Base-by-base conservation (phyloP, 192 early-diverging fungal species). In the Pilaira anomala region DNA sequence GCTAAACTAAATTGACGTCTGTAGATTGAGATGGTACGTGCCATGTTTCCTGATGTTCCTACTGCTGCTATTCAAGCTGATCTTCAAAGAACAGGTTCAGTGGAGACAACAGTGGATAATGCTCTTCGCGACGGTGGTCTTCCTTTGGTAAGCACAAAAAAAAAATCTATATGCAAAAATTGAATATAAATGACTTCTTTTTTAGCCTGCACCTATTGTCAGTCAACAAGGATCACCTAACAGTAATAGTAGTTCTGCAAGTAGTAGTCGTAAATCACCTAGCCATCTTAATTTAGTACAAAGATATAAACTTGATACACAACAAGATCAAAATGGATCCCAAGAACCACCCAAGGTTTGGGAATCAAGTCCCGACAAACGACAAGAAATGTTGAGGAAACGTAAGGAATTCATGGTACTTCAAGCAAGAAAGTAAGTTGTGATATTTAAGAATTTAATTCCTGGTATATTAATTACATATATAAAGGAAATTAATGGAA, bases 1-100 rank as follows among this genome's bases (percentile, higher is more conserved):
- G 28, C 6, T 26, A 48, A 8, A 29, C 21, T 24, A 44, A 13
- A 11, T 30, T 44, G 26, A 6, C 41, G n/a, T 13, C 2, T 57
- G 1, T 70, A 87, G 76, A 80, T 91, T 16, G 85, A 87, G 59
- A 84, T 81, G 11, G 88, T 93, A 7, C 83, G 81, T 58, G 68
- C 83, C 8, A 92, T 94, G 92, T 94, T 94, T 52, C 92, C 92
- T 7, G 77, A 89, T 61, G 87, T 92, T 41, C 86, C 88, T 4
- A 80, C 83, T 19, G 80, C 87, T 19, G 85, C 90, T 28, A 89
- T 94, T 51, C 77, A 84, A 18, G 82, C 80, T 11, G 91, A 91
- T 67, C 77, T 94, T 19, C 82, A 87, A 58, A 85, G 87, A 29
- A 92, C 90, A 13, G 90, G 92, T n/a, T 90, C 88, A 11, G 88